These are phyloP conservation scores for Paramyrothecium roridum DNA, from an alignment of 2,329 filamentous ascomycete species.

Conservation along the genomic window DNA sequence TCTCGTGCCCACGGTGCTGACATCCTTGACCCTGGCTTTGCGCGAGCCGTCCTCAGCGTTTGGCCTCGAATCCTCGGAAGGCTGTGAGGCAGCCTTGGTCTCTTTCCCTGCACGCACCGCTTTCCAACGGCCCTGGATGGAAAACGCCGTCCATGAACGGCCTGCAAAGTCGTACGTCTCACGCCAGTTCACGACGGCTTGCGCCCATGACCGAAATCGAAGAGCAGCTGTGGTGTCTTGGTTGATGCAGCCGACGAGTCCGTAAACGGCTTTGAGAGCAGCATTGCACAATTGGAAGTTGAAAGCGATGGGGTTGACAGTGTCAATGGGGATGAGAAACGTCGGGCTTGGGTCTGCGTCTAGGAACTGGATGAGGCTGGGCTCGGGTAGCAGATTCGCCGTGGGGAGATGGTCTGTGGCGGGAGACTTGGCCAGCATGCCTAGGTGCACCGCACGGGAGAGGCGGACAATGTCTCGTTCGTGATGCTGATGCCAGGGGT, in stretches of 20 bases:
- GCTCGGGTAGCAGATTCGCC: not conserved
- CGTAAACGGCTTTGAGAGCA: not conserved
- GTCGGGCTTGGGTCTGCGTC: not conserved
- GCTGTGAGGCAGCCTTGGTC: not conserved
- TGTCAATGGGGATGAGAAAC: not conserved
- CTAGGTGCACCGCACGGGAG: not conserved
- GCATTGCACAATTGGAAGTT: not conserved
- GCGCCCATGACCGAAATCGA: not conserved
- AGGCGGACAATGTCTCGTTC: too few species aligned
- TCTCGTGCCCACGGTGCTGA: not conserved
- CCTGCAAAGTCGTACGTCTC: not conserved
- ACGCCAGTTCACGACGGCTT: not conserved
- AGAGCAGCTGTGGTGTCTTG: not conserved
- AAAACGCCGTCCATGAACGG: not conserved
- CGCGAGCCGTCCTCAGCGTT: not conserved
- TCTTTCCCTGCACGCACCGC: not conserved
- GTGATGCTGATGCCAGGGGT: too few species aligned
- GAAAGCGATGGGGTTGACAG: not conserved
- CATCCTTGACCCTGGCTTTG: not conserved
- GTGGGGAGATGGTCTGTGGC: not conserved
- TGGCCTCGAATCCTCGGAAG: too few species aligned
- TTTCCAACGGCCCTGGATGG: not conserved
- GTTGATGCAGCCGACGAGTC: not conserved
- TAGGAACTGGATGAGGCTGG: not conserved
- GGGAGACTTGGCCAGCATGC: not conserved